Conservation (phyloP, 768 basidiomycete species). For the Infundibulicybe gibba region DNA sequence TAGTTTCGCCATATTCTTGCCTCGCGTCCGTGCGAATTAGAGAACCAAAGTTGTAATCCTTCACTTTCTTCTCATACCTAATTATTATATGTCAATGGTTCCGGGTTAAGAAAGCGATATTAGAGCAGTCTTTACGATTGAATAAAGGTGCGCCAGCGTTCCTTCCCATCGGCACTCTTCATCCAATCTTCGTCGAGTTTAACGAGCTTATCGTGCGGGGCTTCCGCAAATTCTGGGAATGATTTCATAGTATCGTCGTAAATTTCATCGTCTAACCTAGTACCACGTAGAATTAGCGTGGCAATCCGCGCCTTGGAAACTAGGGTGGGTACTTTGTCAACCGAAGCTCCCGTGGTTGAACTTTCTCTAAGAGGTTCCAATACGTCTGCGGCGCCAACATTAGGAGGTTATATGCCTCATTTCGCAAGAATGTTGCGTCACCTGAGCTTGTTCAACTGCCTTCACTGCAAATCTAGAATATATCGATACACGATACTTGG, state of each 20-base stretch:
- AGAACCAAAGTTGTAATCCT: slow-evolving; percentile 96
- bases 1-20: slow-evolving; percentile 84
- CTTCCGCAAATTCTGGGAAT: slow-evolving; percentile 77
- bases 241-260: slow-evolving; percentile 66
- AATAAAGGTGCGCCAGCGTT: slow-evolving; percentile 88
- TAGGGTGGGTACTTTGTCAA: slow-evolving; percentile 70
- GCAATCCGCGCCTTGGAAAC: background rate
- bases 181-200: slow-evolving; percentile 88
- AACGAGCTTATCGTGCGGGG: slow-evolving; percentile 40
- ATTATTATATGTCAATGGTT: background rate
- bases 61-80: slow-evolving; percentile 87
- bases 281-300: background rate
- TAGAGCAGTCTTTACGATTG: slow-evolving; percentile 40
- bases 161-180: slow-evolving; percentile 87
- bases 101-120: background rate
- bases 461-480: slow-evolving; percentile 78
- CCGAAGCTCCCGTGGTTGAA: slow-evolving; percentile 70
- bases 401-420: background rate
- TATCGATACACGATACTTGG: background rate
- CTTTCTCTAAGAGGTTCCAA: slow-evolving; percentile 87
- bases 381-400: slow-evolving; percentile 61
- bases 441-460: slow-evolving; percentile 96
- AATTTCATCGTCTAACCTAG: slow-evolving; percentile 88
- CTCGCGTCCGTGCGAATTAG: slow-evolving; percentile 79
- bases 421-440: slow-evolving; percentile 18